Evolutionary conservation across 192 early-diverging fungal genomes (phyloP), one percentile per base, ranked within the genome.

Genomic region (Gamsiella multidivaricata): DNA sequence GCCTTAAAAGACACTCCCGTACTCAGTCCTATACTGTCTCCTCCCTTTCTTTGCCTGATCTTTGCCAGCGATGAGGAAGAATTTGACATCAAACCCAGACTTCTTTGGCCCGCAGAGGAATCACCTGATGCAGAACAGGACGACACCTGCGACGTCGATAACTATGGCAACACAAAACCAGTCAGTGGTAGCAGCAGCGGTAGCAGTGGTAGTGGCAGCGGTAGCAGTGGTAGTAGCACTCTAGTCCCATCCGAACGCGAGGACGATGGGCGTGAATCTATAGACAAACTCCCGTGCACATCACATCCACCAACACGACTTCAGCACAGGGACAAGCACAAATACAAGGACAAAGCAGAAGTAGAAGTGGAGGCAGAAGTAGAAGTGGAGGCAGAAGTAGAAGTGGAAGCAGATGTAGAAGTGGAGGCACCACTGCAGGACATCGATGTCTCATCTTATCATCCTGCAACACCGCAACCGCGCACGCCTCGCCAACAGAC

Each of bases 11-110:
- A 25, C 51, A 53, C 28, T 5, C 28, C 22, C 12, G 12, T 23
- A 9, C 51, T 49, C 51, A 29, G 26, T 49, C 47, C 47, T n/a
- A 6, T 49, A 49, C 6, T 14, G 5, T 8, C 37, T 15, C 29
- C 22, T 41, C 20, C 57, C 23, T 11, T 57, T 11, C 23, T 9
- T 41, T 17, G 11, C 15, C 11, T 18, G 17, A 50, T n/a, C 6
- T 8, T 14, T 37, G 12, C 2, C 22, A 68, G 65, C 51, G 65
- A 68, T 54, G 65, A 68, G 25, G 65, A 68, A 22, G 55, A 57
- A 14, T 46, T 51, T 22, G 45, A 68, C 36, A 68, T 54, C 23
- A 34, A 32, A 5, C 65, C 65, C 23, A 42, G 65, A 23, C 23
- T 15, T 14, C 65, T 68, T 5, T 68, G 65, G 65, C 65, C 65